Percentiles rank a stretch among this genome's conserved stretches.
phyloP scores from a whole-genome alignment of 306 rosid species.

The Corylus heterophylla region DNA sequence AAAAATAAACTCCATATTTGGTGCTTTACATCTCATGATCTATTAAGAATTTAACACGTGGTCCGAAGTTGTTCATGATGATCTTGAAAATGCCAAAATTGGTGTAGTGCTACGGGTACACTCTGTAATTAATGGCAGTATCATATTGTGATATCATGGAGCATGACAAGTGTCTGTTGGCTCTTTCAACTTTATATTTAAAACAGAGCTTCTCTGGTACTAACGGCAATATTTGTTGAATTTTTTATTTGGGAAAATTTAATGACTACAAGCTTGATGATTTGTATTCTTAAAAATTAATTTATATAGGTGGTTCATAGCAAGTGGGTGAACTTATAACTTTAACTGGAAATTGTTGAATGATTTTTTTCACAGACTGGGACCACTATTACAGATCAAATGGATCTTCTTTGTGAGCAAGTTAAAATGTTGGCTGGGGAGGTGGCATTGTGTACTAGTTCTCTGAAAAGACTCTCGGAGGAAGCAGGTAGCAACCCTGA shows the following conservation, averaged over 20 bases:
- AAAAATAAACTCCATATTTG: background rate
- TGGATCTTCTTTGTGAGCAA: conserved; percentile 90
- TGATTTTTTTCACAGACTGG: conserved; percentile 62
- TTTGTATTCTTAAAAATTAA: background rate
- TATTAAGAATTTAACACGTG: background rate
- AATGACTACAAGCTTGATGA: background rate
- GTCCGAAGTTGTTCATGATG: background rate
- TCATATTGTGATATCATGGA: background rate
- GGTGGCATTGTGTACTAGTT: conserved; percentile 81
- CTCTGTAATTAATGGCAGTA: background rate
- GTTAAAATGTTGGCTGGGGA: conserved; percentile 89
- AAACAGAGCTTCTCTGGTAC: background rate
- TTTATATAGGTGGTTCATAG: background rate
- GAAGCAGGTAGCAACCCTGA: conserved; percentile 64
- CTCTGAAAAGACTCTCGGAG: conserved; percentile 79
- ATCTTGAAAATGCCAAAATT: background rate
- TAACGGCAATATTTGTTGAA: background rate
- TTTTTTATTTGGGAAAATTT: background rate
- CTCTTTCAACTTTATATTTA: background rate
- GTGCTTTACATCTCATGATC: background rate
- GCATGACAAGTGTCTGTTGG: background rate
- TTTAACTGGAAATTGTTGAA: conserved; percentile 9
- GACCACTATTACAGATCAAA: conserved; percentile 77
- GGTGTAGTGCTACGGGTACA: background rate
- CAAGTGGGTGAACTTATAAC: conserved; percentile 7